Evolutionary conservation across 345 rosid genomes (phyloP), one percentile per base, ranked within the genome.

Genomic region (Physaria fendleri): DNA sequence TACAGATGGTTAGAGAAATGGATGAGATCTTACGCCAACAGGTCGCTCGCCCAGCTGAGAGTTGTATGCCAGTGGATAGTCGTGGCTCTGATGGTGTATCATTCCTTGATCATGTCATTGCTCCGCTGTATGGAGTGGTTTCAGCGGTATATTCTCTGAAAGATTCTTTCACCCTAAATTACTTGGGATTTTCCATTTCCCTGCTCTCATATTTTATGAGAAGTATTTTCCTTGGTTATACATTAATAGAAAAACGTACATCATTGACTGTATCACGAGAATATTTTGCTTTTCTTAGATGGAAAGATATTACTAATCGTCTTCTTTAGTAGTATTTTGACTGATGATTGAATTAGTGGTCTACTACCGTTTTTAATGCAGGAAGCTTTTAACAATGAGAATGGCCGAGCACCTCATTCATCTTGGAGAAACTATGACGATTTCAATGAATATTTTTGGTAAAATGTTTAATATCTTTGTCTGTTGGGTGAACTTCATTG

Each of bases 381-480:
- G 98, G 99, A 92, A 74, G 99, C 99, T 45, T 74, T 59, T 27
- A 92, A 89, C 69, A 92, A 89, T 79, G 75, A 78, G 33, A 92
- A 92, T 64, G 99, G 99, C 41, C 84, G 76, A 54, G 99, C 95
- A 40, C 85, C 97, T 68, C 99, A 89, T 79, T 92, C 99, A 68
- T 78, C 88, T 25, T 92, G 98, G 98, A 88, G 98, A 82, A 92
- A 92, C 72, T 92, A 92, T 72, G 98, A 92, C 64, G 98, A 92
- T 73, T 92, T 92, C 65, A 92, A 92, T 28, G 98, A 92, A 69
- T 86, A 78, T 42, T 92, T 92, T 64, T 92, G 98, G 98, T 92
- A 78, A n/a, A 68, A 70, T 15, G 57, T 35, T 16, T 23, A 51
- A 7, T 43, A 46, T 46, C 17, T 23, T 25, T 56, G 28, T 63